Conservation (phyloP, 1,284 basidiomycete species). For the Pyrrhoderma lamaoense region DNA sequence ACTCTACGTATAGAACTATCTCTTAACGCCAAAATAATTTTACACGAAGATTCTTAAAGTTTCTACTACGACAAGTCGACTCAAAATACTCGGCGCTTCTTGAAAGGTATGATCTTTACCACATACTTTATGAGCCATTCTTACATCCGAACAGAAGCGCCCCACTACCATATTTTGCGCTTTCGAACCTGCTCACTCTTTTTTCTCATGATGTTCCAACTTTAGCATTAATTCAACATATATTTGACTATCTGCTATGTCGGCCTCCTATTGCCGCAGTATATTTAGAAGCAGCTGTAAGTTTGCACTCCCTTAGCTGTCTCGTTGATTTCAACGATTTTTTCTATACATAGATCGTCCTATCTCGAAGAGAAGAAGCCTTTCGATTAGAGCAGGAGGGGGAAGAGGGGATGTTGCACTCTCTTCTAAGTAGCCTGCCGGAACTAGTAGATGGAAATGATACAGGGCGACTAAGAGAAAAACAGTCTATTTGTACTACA, state of each 20-base stretch:
- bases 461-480: background rate
- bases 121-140: slow-evolving; percentile 1
- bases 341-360: slow-evolving; percentile 41
- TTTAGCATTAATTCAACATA: slow-evolving; percentile 75
- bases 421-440: slow-evolving; percentile 67
- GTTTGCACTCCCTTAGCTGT: slow-evolving; percentile 26
- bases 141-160: slow-evolving; percentile 35
- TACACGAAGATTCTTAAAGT: slow-evolving; percentile 54
- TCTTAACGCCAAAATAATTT: background rate
- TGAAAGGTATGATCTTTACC: slow-evolving; percentile 40
- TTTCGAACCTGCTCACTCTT: slow-evolving; percentile 85
- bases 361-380: slow-evolving; percentile 56
- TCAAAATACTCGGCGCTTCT: slow-evolving; percentile 61
- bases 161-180: slow-evolving; percentile 77
- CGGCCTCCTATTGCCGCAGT: slow-evolving; percentile 76
- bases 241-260: slow-evolving; percentile 82
- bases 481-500: no score
- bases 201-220: slow-evolving; percentile 89
- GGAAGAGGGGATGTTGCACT: slow-evolving; percentile 82
- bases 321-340: background rate
- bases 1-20: slow-evolving; percentile 4
- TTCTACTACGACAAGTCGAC: slow-evolving; percentile 64
- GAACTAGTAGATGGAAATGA: slow-evolving; percentile 37
- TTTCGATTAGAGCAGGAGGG: slow-evolving; percentile 48
- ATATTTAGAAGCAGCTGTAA: slow-evolving; percentile 76